Evolutionary conservation across 768 basidiomycete species (phyloP), one percentile per base, ranked within the genome.

Genomic region (Panus rudis): DNA sequence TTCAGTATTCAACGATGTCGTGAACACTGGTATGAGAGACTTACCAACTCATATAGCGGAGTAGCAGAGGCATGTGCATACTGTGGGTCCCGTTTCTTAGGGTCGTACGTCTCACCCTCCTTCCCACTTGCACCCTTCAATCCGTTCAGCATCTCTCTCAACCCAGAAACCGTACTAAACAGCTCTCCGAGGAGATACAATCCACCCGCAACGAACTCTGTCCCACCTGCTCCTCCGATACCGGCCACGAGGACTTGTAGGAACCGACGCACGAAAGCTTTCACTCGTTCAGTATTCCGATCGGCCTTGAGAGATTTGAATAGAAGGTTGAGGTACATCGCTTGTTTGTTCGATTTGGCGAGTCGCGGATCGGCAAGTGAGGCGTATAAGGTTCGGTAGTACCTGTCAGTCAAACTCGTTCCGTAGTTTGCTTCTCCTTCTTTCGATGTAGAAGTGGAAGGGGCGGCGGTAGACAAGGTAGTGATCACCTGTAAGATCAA

Each of bases 301-400:
- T 84, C 83, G 0, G 72, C 72, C 63, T 93, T 94, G 51, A 96
- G 64, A 2, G 87, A 83, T 54, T 89, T 92, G 76, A 93, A 93
- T 16, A 97, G 62, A 14, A 99, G 64, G 58, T 97, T 98, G 43
- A 99, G 75, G 62, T 94, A 98, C 82, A 98, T 87, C 4, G 92
- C 92, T 59, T 98, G 92, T 57, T 98, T 98, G 2, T 84, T 85
- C 11, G 91, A 91, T 2, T 73, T 70, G 3, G 81, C 72, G 2
- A 99, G 73, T 12, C 94, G 81, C 1, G 70, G 65, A 53, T 99
- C 94, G 38, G 84, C 78, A 4, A 99, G 67, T 2, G 91, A 92
- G n/a, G 81, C 78, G 52, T 98, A 99, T 0, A 99, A 68, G 0
- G 90, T 79, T 30, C 91, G 81, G 64, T 83, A 88, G 57, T 81